Base-by-base conservation (phyloP, 1,139 yeast species). In the Yamadazyma sp. region DNA sequence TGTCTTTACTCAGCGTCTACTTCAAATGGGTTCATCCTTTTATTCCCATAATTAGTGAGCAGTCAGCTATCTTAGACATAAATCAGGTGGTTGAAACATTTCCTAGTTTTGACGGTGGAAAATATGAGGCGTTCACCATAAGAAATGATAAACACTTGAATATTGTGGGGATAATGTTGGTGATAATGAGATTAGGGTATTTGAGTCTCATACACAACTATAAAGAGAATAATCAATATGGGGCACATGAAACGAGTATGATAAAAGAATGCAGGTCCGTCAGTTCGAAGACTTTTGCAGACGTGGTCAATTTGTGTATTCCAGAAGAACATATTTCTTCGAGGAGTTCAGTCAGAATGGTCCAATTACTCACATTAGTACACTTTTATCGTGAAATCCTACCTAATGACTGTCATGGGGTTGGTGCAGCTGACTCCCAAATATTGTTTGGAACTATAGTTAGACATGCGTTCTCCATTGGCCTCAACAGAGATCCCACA, bases 381-480 rank as follows among this genome's bases (percentile, higher is more conserved):
- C 58, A 66, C 42, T 69, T 65, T 41, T 71, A 68, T 48, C 53
- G 70, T 27, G 61, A 58, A 36, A 65, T 69, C 8, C 61, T 66
- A 5, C 76, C 77, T 1, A 66, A 65, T 45, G 76, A 72, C 49
- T 61, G 72, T 43, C 70, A 64, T 46, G 77, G 77, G 1, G 55
- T 72, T 18, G 66, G 75, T 30, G 71, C 73, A 5, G 61, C 70
- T 0, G 76, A 71, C 45, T 61, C 70, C 9, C 71, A 68, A 38
- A 55, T 68, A 9, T 54, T 69, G 23, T 59, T 70, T 39, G 75
- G 76, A 0, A 55, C 61, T 1, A 62, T 65, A 11, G 54, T 69
- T 15, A 58, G 61, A 23, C 77, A 71, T 45, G 75, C 77, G 0
- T 45, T 66, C 34, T 58, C 73, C 5, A 69, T 70, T 37, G 77